phyloP scores from a whole-genome alignment of 805 yeast species.

The Debaryomyces castellii region DNA sequence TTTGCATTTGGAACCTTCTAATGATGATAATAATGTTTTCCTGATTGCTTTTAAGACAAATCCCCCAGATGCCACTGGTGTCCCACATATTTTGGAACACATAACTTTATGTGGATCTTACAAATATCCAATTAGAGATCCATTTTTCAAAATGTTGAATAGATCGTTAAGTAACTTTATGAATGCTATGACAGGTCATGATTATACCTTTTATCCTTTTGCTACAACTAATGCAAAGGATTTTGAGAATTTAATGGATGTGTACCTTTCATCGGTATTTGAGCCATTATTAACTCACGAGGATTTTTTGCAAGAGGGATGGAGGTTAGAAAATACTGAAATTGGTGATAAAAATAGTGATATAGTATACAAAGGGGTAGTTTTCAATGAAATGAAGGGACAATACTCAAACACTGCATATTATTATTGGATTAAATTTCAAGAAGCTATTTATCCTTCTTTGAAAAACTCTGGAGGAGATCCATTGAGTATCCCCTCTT shows the following conservation, averaged over 20 bases:
- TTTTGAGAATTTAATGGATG: constrained; percentile 78
- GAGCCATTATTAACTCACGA: constrained; percentile 74
- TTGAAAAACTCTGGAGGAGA: constrained; percentile 93
- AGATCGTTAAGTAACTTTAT: constrained; percentile 92
- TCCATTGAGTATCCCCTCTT: constrained; percentile 73
- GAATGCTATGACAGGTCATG: constrained; percentile 99
- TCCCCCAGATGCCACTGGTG: constrained; percentile 93
- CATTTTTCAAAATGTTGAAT: constrained; percentile 95
- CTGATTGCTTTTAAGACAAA: constrained; percentile 88
- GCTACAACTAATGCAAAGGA: constrained; percentile 88
- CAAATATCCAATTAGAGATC: constrained; percentile 92
- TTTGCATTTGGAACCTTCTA: constrained; percentile 76
- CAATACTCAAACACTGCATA: constrained; percentile 89
- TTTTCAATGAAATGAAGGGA: constrained; percentile 98
- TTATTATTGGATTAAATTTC: constrained; percentile 79
- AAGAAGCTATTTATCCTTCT: constrained; percentile 79
- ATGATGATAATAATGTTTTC: constrained; percentile 85
- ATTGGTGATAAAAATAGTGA: constrained; percentile 59
- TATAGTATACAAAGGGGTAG: constrained; percentile 87
- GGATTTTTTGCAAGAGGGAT: constrained; percentile 94
- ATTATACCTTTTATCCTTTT: constrained; percentile 93
- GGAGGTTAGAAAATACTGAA: constrained; percentile 84
- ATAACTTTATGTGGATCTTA: constrained; percentile 93
- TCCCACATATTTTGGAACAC: constrained; percentile 95
- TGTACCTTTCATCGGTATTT: constrained; percentile 84